Percentiles rank a stretch among this genome's conserved stretches.
These are phyloP conservation scores for Yarrowia sp. DNA, from an alignment of 805 yeast species.

Conservation along the genomic window DNA sequence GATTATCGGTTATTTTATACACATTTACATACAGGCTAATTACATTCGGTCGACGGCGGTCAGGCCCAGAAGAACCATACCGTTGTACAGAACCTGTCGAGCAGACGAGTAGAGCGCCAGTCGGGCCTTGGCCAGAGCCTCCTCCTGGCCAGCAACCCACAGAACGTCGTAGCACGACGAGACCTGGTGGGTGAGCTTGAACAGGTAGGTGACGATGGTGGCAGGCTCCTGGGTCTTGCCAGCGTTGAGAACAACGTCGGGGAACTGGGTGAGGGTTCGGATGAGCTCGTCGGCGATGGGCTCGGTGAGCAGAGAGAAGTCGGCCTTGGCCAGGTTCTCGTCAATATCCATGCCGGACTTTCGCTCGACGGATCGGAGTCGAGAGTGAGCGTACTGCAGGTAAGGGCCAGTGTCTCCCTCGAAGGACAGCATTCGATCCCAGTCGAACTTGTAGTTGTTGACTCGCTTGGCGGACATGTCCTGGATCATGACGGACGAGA, in stretches of 20 bases:
- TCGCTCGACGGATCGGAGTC: conserved; percentile 92
- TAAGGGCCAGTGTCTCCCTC: conserved; percentile 99
- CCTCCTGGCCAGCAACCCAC: conserved; percentile 96
- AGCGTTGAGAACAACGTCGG: conserved; percentile 83
- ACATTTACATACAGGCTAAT: too few species aligned
- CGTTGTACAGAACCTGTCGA: conserved; percentile 83
- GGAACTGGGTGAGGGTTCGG: conserved; percentile 82
- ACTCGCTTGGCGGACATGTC: conserved; percentile 98
- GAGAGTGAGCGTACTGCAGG: conserved; percentile 96
- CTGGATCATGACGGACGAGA: conserved; percentile 97
- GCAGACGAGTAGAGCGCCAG: conserved; percentile 88
- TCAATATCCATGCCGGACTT: conserved; percentile 49
- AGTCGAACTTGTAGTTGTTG: conserved; percentile 92
- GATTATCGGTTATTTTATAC: not conserved
- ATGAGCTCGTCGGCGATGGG: conserved; percentile 67
- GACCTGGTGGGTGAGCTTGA: conserved; percentile 87
- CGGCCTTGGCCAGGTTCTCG: conserved; percentile 44
- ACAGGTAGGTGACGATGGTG: conserved; percentile 88
- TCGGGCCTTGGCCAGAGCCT: conserved; percentile 83
- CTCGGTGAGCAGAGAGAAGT: conserved; percentile 63
- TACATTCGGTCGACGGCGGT: conserved; percentile 99
- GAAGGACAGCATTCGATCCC: conserved; percentile 97
- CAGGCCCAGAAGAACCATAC: conserved; percentile 84
- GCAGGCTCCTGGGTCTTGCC: conserved; percentile 86
- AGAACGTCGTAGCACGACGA: conserved; percentile 93